Conservation (phyloP, 2,329 filamentous ascomycete species). For the Diaporthe humulicola region DNA sequence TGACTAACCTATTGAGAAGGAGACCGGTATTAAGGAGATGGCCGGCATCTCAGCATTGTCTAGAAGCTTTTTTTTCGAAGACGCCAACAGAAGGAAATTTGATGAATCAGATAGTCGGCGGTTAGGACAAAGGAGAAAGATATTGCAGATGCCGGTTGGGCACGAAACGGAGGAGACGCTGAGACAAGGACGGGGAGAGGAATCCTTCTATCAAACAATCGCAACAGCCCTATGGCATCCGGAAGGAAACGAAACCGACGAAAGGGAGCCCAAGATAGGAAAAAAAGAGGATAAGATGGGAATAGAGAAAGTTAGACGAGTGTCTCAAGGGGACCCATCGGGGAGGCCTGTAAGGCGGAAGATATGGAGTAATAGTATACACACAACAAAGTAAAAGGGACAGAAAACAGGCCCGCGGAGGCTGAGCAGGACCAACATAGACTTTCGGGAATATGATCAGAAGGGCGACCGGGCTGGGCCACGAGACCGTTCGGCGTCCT, state of each 20-base stretch:
- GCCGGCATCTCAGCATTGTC: slow-evolving; percentile 52
- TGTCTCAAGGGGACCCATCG: slow-evolving; percentile 33
- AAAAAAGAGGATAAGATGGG: slow-evolving; percentile 17
- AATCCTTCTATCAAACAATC: slow-evolving; percentile 27
- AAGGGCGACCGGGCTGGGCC: slow-evolving; percentile 25
- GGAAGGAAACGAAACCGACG: slow-evolving; percentile 25
- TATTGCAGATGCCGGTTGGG: background rate
- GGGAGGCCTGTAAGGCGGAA: slow-evolving; percentile 18
- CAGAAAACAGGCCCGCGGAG: slow-evolving; percentile 11
- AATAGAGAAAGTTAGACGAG: slow-evolving; percentile 30
- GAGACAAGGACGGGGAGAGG: slow-evolving; percentile 16
- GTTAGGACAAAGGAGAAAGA: slow-evolving; percentile 38
- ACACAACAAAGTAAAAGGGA: slow-evolving; percentile 12
- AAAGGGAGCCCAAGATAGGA: slow-evolving; percentile 31
- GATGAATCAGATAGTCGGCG: slow-evolving; percentile 40
- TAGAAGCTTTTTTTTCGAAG: slow-evolving; percentile 42
- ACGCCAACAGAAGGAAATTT: slow-evolving; percentile 46
- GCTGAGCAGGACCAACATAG: slow-evolving; percentile 35
- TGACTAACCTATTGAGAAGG: slow-evolving; percentile 51
- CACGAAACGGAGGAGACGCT: background rate
- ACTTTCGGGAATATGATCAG: slow-evolving; percentile 24
- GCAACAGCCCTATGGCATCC: slow-evolving; percentile 29
- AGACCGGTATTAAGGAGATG: slow-evolving; percentile 46
- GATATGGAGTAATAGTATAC: slow-evolving; percentile 27
- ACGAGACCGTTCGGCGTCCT: slow-evolving; percentile 30